Evolutionary conservation across 306 rosid species (phyloP).

Genomic region (Ammopiptanthus mongolicus): DNA sequence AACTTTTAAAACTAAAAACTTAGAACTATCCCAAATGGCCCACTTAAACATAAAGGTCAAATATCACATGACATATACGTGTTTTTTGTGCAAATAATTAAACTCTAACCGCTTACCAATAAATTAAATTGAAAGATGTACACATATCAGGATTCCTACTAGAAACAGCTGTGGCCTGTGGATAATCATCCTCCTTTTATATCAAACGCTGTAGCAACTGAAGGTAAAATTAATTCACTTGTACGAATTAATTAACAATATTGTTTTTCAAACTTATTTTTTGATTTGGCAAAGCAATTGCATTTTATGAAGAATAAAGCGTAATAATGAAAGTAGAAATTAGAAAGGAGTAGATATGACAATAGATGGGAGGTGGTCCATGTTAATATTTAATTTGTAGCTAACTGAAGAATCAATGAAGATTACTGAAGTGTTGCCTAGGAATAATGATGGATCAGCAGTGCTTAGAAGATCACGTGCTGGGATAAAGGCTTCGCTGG

Average conservation of each 20-base stretch:
- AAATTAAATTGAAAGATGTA: background rate
- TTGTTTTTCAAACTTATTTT: background rate
- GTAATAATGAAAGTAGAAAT: background rate
- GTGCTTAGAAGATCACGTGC: background rate
- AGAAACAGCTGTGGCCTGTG: background rate
- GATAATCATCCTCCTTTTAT: background rate
- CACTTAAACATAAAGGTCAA: too few species aligned
- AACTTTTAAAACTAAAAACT: too few species aligned
- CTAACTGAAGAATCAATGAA: background rate
- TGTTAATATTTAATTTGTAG: background rate
- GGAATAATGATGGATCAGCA: background rate
- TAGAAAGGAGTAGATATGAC: background rate
- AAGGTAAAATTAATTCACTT: background rate
- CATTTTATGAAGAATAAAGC: background rate
- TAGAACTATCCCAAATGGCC: too few species aligned
- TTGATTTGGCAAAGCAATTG: background rate
- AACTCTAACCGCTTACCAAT: background rate
- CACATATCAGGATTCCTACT: too few species aligned
- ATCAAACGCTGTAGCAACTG: background rate
- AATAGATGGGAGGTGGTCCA: slow-evolving; percentile 5
- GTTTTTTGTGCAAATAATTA: background rate
- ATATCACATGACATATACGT: too few species aligned
- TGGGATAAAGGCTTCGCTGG: background rate
- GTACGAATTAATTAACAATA: background rate
- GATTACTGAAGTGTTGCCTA: background rate